A percentile compares a stretch with the other conserved stretches of the same genome.
Evolutionary conservation across 441 rosid genomes (phyloP).

Genomic region (Daphne laureola): DNA sequence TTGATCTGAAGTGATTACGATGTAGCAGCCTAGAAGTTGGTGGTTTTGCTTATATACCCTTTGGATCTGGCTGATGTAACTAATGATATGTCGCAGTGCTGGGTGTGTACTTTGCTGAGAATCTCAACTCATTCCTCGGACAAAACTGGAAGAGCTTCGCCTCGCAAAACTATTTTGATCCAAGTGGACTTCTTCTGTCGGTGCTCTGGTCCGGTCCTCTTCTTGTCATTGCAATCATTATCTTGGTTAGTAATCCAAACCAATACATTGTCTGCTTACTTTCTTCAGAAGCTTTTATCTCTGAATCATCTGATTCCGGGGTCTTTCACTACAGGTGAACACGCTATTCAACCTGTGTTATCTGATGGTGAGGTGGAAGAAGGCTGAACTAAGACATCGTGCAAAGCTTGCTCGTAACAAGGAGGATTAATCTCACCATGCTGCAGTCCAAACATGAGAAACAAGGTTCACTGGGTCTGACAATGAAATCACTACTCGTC

Average conservation of each 20-base stretch:
- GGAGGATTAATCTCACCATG: slow-evolving; percentile 37
- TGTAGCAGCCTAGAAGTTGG: too few species aligned
- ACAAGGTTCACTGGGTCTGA: too few species aligned
- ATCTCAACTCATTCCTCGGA: slow-evolving; percentile 46
- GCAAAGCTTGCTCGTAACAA: slow-evolving; percentile 65
- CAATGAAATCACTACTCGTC: too few species aligned
- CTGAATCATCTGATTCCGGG: background rate
- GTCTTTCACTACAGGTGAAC: slow-evolving; percentile 50
- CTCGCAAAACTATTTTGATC: slow-evolving; percentile 85
- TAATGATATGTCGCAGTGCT: slow-evolving; percentile 42
- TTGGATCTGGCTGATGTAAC: background rate
- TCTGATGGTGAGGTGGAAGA: slow-evolving; percentile 86
- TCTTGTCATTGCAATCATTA: slow-evolving; percentile 60
- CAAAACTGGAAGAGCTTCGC: slow-evolving; percentile 80
- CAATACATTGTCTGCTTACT: background rate
- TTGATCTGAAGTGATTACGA: too few species aligned
- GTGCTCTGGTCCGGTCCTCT: slow-evolving; percentile 96
- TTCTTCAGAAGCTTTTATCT: background rate
- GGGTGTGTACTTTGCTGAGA: slow-evolving; percentile 93
- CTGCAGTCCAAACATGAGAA: background rate
- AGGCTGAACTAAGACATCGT: slow-evolving; percentile 87
- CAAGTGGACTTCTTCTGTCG: slow-evolving; percentile 70
- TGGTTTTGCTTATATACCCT: slow-evolving; percentile 3
- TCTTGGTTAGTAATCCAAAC: slow-evolving; percentile 50
- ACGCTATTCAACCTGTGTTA: slow-evolving; percentile 72